Evolutionary conservation across 495 filamentous ascomycete genomes (phyloP).

Genomic region (Amniculicola lignicola): DNA sequence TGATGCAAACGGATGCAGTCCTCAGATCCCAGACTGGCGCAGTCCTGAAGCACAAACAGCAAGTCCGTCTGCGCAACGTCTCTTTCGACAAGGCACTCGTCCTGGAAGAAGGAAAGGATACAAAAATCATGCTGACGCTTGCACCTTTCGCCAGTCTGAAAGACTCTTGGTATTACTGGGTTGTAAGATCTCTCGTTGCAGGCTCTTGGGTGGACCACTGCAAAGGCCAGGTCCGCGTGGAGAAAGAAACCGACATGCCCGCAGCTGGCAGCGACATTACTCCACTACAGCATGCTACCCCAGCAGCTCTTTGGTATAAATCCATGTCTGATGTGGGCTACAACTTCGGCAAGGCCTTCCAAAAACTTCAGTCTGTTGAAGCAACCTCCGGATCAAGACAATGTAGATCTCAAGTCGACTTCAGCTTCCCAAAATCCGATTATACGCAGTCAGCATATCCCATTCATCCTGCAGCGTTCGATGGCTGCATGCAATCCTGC

Average conservation of each 20-base stretch:
- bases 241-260: too few relatives aligned
- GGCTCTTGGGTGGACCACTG: neutral
- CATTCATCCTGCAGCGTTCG: slow-evolving; percentile 7
- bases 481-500: slow-evolving; percentile 3
- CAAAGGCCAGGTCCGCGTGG: too few relatives aligned
- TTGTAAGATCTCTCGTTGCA: neutral
- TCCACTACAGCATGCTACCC: too few relatives aligned
- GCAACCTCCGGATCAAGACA: neutral
- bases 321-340: neutral
- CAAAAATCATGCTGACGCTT: neutral
- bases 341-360: neutral
- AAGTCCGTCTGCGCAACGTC: slow-evolving; percentile 5
- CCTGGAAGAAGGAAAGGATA: neutral
- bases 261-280: too few relatives aligned
- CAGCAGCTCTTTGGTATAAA: slow-evolving; percentile 12
- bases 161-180: neutral
- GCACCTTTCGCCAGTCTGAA: neutral
- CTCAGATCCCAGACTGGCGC: neutral
- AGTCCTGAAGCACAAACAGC: neutral
- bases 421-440: neutral
- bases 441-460: slow-evolving; percentile 2
- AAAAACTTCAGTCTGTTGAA: neutral
- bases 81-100: slow-evolving; percentile 1
- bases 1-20: slow-evolving; percentile 6
- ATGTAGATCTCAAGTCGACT: neutral